These are phyloP conservation scores for Cairneyella variabilis DNA, from an alignment of 495 filamentous ascomycete genomes.

Conservation along the genomic window DNA sequence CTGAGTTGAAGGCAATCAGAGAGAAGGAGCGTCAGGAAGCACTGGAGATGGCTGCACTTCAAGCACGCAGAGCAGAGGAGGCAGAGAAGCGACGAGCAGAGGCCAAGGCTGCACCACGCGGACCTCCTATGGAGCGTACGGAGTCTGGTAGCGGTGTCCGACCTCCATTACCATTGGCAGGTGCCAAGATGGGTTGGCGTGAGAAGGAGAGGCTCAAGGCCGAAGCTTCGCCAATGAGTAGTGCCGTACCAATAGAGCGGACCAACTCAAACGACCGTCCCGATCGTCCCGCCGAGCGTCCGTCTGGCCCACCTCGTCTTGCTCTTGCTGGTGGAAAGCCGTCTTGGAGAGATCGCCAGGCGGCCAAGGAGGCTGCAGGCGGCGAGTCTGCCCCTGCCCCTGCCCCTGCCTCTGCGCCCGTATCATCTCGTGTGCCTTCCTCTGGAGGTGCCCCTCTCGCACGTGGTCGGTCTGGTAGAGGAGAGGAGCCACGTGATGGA, in stretches of 20 bases:
- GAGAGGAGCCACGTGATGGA: conserved; percentile 16
- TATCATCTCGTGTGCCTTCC: conserved; percentile 10
- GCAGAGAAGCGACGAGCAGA: conserved; percentile 47
- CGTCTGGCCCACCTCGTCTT: conserved; percentile 62
- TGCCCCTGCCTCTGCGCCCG: conserved; percentile 14
- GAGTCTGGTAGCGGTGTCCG: conserved; percentile 34
- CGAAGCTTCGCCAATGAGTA: conserved; percentile 15
- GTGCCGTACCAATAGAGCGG: conserved; percentile 28
- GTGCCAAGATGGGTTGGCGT: conserved; percentile 25
- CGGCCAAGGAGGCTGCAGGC: conserved; percentile 52
- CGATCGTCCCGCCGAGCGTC: not conserved
- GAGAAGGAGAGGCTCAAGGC: conserved; percentile 25
- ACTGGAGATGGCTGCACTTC: conserved; percentile 44
- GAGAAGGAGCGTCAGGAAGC: conserved; percentile 75
- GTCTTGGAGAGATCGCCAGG: conserved; percentile 83
- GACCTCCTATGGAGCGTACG: conserved; percentile 28
- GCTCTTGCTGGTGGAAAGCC: conserved; percentile 60
- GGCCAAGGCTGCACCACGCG: conserved; percentile 39
- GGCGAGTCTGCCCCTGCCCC: conserved; percentile 5
- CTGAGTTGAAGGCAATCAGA: conserved; percentile 72
- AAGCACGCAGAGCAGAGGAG: conserved; percentile 50
- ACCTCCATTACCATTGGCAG: conserved; percentile 23
- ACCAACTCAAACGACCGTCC: conserved; percentile 47
- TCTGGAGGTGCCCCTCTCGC: conserved; percentile 21
- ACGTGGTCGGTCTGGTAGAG: conserved; percentile 23